A percentile compares a stretch with the other conserved stretches of the same genome.
These are phyloP conservation scores for Inga oerstediana DNA, from an alignment of 306 rosid species.

Conservation along the genomic window DNA sequence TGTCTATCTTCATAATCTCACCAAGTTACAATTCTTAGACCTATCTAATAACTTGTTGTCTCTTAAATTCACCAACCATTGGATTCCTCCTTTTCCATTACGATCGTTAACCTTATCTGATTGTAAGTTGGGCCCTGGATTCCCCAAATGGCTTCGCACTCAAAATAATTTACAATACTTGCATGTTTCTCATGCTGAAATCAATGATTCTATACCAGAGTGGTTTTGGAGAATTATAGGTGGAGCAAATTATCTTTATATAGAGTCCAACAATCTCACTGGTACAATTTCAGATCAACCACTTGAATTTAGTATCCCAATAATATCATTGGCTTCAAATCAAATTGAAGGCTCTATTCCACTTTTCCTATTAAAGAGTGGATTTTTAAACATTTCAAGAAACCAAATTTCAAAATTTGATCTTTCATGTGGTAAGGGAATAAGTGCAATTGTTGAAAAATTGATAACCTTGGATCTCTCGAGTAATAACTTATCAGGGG, in stretches of 20 bases:
- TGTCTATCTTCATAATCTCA: neutral
- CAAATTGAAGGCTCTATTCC: too few species aligned
- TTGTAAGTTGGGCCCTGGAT: neutral
- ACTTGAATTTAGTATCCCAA: too few species aligned
- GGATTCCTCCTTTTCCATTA: neutral
- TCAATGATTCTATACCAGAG: neutral
- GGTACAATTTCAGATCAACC: too few species aligned
- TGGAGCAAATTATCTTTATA: too few species aligned
- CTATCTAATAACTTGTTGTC: neutral
- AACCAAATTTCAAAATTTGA: too few species aligned
- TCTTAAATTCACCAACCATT: neutral
- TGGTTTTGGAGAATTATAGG: neutral
- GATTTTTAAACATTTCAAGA: too few species aligned
- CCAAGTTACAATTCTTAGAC: neutral
- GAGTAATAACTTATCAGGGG: too few species aligned
- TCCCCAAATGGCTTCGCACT: neutral
- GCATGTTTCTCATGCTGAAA: neutral
- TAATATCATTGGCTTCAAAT: too few species aligned
- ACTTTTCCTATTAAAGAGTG: too few species aligned
- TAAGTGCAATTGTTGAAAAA: too few species aligned
- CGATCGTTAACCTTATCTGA: accelerated
- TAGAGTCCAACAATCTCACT: neutral
- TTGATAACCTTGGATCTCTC: too few species aligned
- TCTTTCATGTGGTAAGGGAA: too few species aligned
- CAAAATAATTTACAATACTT: neutral